A percentile compares a stretch with the other conserved stretches of the same genome.
Conservation (phyloP, 2,329 filamentous ascomycete genomes). For the Alternaria atra region DNA sequence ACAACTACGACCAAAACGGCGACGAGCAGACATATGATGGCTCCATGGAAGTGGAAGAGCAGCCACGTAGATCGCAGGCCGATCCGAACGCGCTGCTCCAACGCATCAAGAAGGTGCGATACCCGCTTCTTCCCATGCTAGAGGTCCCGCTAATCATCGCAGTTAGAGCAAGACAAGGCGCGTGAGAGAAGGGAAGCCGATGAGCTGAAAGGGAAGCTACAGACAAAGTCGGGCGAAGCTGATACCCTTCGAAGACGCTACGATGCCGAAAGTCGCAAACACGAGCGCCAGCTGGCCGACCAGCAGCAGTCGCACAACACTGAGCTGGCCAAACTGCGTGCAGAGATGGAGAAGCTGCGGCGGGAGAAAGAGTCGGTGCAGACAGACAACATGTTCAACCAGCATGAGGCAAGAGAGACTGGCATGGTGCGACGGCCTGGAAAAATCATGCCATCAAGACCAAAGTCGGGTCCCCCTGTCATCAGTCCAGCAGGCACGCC, state of each 20-base stretch:
- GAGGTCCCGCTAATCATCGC: constrained; percentile 28
- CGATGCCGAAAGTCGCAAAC: constrained; percentile 67
- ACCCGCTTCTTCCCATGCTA: not conserved
- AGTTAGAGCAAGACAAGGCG: constrained; percentile 56
- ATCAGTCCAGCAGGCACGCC: constrained; percentile 64
- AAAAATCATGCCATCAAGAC: constrained; percentile 32
- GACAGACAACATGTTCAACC: constrained; percentile 76
- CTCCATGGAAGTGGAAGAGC: constrained; percentile 32
- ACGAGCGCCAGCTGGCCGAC: constrained; percentile 69
- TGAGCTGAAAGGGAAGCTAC: constrained; percentile 49
- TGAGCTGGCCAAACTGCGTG: constrained; percentile 69
- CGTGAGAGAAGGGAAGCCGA: constrained; percentile 32
- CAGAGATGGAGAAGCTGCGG: constrained; percentile 70
- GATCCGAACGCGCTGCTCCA: constrained; percentile 48
- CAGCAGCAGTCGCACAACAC: constrained; percentile 72
- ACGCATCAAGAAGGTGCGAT: constrained; percentile 53
- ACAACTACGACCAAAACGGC: not conserved
- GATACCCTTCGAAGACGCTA: constrained; percentile 78
- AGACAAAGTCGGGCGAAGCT: constrained; percentile 73
- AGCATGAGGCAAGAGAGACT: constrained; percentile 73
- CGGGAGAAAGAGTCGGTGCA: constrained; percentile 71
- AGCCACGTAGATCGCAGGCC: constrained; percentile 36
- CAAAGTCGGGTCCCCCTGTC: constrained; percentile 27
- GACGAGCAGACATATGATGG: constrained; percentile 6
- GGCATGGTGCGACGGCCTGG: constrained; percentile 55